phyloP scores from a whole-genome alignment of 495 filamentous ascomycete species.

The Pyronema omphalodes region DNA sequence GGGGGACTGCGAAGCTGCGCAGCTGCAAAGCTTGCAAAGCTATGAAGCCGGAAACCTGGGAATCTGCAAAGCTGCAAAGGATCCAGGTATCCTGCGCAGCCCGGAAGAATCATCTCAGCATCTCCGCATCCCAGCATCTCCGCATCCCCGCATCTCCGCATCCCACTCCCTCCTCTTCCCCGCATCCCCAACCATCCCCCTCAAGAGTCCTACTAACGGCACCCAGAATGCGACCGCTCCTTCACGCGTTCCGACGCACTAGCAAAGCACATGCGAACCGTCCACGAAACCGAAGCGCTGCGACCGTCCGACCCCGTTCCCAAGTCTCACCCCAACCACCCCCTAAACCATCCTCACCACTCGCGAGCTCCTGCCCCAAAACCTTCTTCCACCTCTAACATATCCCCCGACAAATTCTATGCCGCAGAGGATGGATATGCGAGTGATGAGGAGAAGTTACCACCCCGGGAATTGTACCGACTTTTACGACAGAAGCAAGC shows the following conservation, averaged over 20 bases:
- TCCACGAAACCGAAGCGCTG: constrained; percentile 88
- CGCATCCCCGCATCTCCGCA: background rate
- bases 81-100: too few relatives aligned
- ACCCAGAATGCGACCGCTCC: constrained; percentile 93
- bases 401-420: constrained; percentile 25
- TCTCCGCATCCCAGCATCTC: too few relatives aligned
- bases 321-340: constrained; percentile 45
- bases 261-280: constrained; percentile 95
- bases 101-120: too few relatives aligned
- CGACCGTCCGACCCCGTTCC: constrained; percentile 75
- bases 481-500: constrained; percentile 59
- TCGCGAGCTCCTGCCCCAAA: constrained; percentile 5
- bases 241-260: constrained; percentile 95
- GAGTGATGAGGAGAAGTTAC: constrained; percentile 39
- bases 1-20: too few relatives aligned
- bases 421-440: constrained; percentile 52
- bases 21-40: too few relatives aligned
- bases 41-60: too few relatives aligned
- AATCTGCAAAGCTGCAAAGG: too few relatives aligned
- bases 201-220: too few relatives aligned
- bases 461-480: constrained; percentile 41
- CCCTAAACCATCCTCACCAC: constrained; percentile 18
- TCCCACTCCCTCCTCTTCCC: background rate
- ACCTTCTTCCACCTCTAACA: constrained; percentile 1
- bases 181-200: too few relatives aligned